These are phyloP conservation scores for Aspergillus fumigatus DNA, from an alignment of 2,329 filamentous ascomycete genomes.

Conservation along the genomic window DNA sequence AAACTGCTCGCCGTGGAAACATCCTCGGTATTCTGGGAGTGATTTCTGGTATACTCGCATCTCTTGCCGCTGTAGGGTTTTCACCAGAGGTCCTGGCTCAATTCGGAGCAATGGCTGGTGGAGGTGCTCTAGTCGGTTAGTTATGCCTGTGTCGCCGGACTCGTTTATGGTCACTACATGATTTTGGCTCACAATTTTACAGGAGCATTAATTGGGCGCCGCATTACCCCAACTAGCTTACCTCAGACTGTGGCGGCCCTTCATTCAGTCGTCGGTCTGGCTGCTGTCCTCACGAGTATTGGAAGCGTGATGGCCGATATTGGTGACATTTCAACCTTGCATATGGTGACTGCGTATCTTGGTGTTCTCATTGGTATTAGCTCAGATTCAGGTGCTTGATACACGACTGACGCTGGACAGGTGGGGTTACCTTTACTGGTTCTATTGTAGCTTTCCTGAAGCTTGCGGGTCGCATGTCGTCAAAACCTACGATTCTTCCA, in stretches of 20 bases:
- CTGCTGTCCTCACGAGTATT: constrained; percentile 82
- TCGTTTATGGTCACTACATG: not conserved
- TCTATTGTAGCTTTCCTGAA: constrained; percentile 88
- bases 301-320: constrained; percentile 77
- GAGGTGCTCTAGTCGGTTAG: constrained; percentile 60
- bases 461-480: constrained; percentile 76
- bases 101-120: constrained; percentile 68
- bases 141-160: not conserved
- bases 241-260: constrained; percentile 86
- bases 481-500: constrained; percentile 66
- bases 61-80: constrained; percentile 75
- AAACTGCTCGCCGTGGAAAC: constrained; percentile 79
- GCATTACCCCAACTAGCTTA: constrained; percentile 82
- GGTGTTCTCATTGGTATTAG: constrained; percentile 70
- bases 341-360: constrained; percentile 80
- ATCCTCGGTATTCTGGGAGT: constrained; percentile 84
- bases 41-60: constrained; percentile 74
- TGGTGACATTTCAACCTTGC: constrained; percentile 66
- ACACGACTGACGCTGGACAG: constrained; percentile 8
- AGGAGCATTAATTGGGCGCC: constrained; percentile 72
- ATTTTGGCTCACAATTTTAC: constrained; percentile 10
- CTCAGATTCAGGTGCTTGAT: not conserved
- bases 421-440: constrained; percentile 84
- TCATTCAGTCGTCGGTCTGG: constrained; percentile 84
- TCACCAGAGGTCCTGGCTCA: constrained; percentile 72